phyloP scores from a whole-genome alignment of 2,329 filamentous ascomycete species.

The Penicillium sp. region DNA sequence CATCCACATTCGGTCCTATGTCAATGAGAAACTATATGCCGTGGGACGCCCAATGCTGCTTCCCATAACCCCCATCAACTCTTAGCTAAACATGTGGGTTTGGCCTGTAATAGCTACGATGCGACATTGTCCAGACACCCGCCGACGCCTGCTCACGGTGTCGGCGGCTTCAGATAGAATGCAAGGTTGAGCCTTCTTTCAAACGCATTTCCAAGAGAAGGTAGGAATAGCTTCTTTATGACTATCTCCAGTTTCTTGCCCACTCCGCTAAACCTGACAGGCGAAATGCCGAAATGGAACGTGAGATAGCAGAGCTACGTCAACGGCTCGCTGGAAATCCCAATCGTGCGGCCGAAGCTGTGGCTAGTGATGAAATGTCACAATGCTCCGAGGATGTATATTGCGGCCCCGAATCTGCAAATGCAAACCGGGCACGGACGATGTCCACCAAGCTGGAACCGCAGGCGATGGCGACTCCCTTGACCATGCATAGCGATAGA shows the following conservation, averaged over 20 bases:
- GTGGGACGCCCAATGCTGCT: not conserved
- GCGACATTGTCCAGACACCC: constrained; percentile 68
- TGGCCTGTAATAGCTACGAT: constrained; percentile 57
- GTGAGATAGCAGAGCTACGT: constrained; percentile 56
- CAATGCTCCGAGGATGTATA: constrained; percentile 43
- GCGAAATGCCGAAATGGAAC: constrained; percentile 67
- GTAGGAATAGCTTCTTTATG: constrained; percentile 24
- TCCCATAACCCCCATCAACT: constrained; percentile 6
- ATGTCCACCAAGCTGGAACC: constrained; percentile 41
- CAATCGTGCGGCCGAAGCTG: constrained; percentile 27
- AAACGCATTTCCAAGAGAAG: constrained; percentile 67
- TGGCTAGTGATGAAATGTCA: constrained; percentile 37
- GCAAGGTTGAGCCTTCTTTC: constrained; percentile 69
- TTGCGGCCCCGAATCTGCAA: constrained; percentile 36
- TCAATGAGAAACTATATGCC: constrained; percentile 4
- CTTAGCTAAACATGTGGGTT: constrained; percentile 25
- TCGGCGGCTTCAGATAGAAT: constrained; percentile 64
- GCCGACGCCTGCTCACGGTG: constrained; percentile 66
- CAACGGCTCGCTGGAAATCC: constrained; percentile 45
- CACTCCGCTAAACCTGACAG: constrained; percentile 40
- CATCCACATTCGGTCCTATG: not conserved
- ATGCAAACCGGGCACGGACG: constrained; percentile 33
- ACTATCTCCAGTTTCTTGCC: not conserved
- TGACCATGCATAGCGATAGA: constrained; percentile 38
- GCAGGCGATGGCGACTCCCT: constrained; percentile 38